A percentile compares a stretch with the other conserved stretches of the same genome.
Evolutionary conservation across 2,329 filamentous ascomycete genomes (phyloP).

Genomic region (Trichoderma atroviride): DNA sequence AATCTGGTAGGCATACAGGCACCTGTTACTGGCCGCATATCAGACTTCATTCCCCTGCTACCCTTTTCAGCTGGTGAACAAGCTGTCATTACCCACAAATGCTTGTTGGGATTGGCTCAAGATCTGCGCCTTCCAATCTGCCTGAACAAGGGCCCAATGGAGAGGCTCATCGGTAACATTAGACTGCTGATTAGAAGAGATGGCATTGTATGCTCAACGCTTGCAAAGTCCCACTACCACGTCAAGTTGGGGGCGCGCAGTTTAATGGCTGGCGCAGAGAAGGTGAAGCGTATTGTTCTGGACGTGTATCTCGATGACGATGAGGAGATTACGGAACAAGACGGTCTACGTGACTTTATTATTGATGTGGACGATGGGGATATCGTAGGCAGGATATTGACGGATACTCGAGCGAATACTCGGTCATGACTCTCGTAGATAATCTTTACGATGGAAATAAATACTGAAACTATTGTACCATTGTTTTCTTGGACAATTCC

Average conservation of each 20-base stretch:
- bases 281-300: slow-evolving; percentile 20
- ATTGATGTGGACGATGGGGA: slow-evolving; percentile 17
- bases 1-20: slow-evolving; percentile 3
- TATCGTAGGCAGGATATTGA: neutral
- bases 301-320: slow-evolving; percentile 22
- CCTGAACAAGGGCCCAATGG: neutral
- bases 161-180: slow-evolving; percentile 21
- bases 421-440: neutral
- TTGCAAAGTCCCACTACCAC: slow-evolving; percentile 20
- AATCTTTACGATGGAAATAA: neutral
- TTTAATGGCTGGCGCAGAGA: slow-evolving; percentile 10
- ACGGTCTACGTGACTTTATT: neutral
- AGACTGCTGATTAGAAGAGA: slow-evolving; percentile 7
- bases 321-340: slow-evolving; percentile 3
- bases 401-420: no score
- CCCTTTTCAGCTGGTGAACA: slow-evolving; percentile 24
- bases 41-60: slow-evolving; percentile 21
- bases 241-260: slow-evolving; percentile 18
- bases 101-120: slow-evolving; percentile 9
- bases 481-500: no score
- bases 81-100: slow-evolving; percentile 26
- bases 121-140: slow-evolving; percentile 11
- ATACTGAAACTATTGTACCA: neutral
- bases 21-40: slow-evolving; percentile 22
- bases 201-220: neutral